Evolutionary conservation across 805 yeast species (phyloP), one percentile per base, ranked within the genome.

Genomic region (Saturnispora bothae): DNA sequence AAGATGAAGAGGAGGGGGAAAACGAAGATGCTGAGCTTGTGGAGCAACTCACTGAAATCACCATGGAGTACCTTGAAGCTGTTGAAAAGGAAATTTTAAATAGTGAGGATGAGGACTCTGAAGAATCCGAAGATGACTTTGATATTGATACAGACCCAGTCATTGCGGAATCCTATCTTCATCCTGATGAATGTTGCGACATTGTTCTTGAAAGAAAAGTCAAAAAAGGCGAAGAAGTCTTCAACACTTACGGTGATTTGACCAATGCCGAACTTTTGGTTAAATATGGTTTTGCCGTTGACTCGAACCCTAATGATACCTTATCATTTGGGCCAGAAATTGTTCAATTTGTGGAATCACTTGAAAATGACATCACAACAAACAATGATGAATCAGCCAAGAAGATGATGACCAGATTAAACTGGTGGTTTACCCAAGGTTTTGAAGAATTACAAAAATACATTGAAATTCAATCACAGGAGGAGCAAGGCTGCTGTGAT

Each of bases 201-300:
- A 73, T 86, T 12, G 65, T 72, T 0, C 50, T 78, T 2, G 61
- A 65, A 15, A 54, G 52, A 12, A 51, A 57, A 2, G 71, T 83
- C 1, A 36, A 49, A 1, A 52, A 59, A 25, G 73, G 74, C 6
- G 54, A 63, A 10, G 96, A 89, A 51, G 51, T 89, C 12, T 83
- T 77, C 63, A 86, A 84, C 58, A 76, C 92, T 0, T 88, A 86
- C 49, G 96, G 96, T 0, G 79, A 76, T 20, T 63, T 79, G 28
- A 59, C 78, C 13, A 84, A 83, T 47, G 65, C 81, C 0, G 68
- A 72, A 27, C 59, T 88, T 29, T 55, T 86, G 12, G 73, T 86
- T 12, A 68, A 83, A 40, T 88, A 86, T 53, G 96, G 96, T 1
- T 86, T 88, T 53, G 71, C 78, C 8, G 62, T 70, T 27, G 60